A percentile compares a stretch with the other conserved stretches of the same genome.
phyloP scores from a whole-genome alignment of 2,329 filamentous ascomycete species.

The Diaporthe longicolla region DNA sequence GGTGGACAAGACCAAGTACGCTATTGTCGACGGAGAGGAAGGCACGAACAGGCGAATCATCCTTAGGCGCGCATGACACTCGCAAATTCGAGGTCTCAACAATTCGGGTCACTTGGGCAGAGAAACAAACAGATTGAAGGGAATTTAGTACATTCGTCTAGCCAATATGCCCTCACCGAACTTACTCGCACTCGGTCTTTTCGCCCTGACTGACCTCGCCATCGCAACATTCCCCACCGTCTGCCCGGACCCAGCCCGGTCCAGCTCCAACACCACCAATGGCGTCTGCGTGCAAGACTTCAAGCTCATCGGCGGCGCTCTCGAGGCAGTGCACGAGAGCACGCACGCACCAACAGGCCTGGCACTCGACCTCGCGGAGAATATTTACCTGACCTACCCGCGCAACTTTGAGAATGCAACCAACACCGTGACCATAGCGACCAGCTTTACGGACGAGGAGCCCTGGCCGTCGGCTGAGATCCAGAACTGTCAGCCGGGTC shows the following conservation, averaged over 20 bases:
- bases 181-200: not conserved
- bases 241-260: slow-evolving; percentile 31
- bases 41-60: not conserved
- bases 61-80: too few relatives aligned
- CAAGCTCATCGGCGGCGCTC: slow-evolving; percentile 51
- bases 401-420: slow-evolving; percentile 54
- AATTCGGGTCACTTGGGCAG: too few relatives aligned
- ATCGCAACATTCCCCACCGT: slow-evolving; percentile 12
- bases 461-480: slow-evolving; percentile 57
- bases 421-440: slow-evolving; percentile 56
- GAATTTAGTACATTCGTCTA: too few relatives aligned
- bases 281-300: slow-evolving; percentile 49
- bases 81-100: not conserved
- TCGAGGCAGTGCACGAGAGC: slow-evolving; percentile 56
- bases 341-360: slow-evolving; percentile 55
- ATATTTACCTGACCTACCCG: slow-evolving; percentile 59
- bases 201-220: not conserved
- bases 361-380: slow-evolving; percentile 54
- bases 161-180: not conserved
- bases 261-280: slow-evolving; percentile 38
- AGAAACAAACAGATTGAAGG: not conserved
- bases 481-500: slow-evolving; percentile 54
- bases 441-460: slow-evolving; percentile 54
- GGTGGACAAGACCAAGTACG: not conserved
- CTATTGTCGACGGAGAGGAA: not conserved